Base-by-base conservation (phyloP, 1,139 yeast species). In the Geotrichum macrosporum region DNA sequence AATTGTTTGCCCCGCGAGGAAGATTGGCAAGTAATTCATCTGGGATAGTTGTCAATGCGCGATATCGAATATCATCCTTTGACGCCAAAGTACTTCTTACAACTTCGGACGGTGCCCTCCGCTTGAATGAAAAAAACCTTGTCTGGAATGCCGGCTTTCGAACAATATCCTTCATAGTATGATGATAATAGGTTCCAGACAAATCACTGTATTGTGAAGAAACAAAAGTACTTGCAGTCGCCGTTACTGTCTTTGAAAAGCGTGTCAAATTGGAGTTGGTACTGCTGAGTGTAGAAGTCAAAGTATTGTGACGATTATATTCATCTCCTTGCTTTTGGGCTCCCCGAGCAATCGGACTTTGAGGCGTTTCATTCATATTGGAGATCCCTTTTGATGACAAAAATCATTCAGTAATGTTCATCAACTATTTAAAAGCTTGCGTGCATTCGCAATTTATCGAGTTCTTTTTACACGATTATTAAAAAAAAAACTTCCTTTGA, bases 21-120 rank as follows among this genome's bases (percentile, higher is more conserved):
- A 80, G 63, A 44, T 78, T 76, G 12, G 65, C 60, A 40, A 81
- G 66, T 52, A 80, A 56, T 34, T 78, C 83, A 51, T 79, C 83
- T 4, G 83, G 74, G 19, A 81, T 68, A 45, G 72, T 66, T 27
- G 75, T 70, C 39, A 71, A 57, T n/a, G 67, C 67, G 27, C 61
- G 55, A 48, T 57, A 58, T 40, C 57, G 55, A 33, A 64, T 57
- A 26, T 65, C 65, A 27, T 59, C 55, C 18, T 54, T 54, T 4
- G 63, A 57, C 15, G 63, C 54, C 19, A 50, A 30, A 13, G 53
- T 46, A 24, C 47, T 42, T 32, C 62, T 54, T 30, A 66, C 62
- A 10, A 75, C 64, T 52, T 72, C 72, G 19, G 70, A 68, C 1
- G 75, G 75, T 2, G 74, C 65, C 46, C 67, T 64, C 13, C 60